Evolutionary conservation across 2,329 filamentous ascomycete genomes (phyloP).

Genomic region (Chaetoscypha palmicola): DNA sequence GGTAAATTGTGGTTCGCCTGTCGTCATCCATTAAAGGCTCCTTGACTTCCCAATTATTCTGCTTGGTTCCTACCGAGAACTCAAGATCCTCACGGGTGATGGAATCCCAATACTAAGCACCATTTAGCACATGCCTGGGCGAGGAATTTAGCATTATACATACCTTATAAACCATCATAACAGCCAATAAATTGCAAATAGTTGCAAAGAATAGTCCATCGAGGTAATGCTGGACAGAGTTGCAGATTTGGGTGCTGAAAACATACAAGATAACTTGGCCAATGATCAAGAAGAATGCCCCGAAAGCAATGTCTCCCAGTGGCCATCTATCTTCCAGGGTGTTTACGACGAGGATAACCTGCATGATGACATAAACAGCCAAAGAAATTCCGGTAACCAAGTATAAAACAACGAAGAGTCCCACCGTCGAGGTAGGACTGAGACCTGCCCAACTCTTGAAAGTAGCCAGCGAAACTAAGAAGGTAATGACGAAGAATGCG

Average conservation of each 20-base stretch:
- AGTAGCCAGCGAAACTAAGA: conserved; percentile 81
- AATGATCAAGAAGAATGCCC: conserved; percentile 81
- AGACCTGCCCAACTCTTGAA: conserved; percentile 90
- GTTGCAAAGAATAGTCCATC: conserved; percentile 94
- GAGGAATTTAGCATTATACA: conserved; percentile 19
- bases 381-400: conserved; percentile 83
- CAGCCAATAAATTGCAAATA: conserved; percentile 82
- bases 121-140: conserved; percentile 8
- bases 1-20: conserved; percentile 28
- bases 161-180: conserved; percentile 99
- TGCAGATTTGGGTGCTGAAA: conserved; percentile 79
- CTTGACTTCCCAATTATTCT: conserved; percentile 98
- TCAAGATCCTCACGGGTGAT: conserved; percentile 98
- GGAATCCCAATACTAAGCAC: conserved; percentile 85
- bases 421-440: conserved; percentile 76
- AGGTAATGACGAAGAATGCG: conserved; percentile 77
- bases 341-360: conserved; percentile 78
- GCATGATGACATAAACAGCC: conserved; percentile 77
- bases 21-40: conserved; percentile 50
- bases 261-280: conserved; percentile 92
- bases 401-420: conserved; percentile 87
- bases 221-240: conserved; percentile 79
- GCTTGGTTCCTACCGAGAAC: conserved; percentile 90
- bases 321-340: conserved; percentile 96
- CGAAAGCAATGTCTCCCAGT: conserved; percentile 83